Evolutionary conservation across 306 rosid species (phyloP), one percentile per base, ranked within the genome.

Genomic region (Sophora flavescens): DNA sequence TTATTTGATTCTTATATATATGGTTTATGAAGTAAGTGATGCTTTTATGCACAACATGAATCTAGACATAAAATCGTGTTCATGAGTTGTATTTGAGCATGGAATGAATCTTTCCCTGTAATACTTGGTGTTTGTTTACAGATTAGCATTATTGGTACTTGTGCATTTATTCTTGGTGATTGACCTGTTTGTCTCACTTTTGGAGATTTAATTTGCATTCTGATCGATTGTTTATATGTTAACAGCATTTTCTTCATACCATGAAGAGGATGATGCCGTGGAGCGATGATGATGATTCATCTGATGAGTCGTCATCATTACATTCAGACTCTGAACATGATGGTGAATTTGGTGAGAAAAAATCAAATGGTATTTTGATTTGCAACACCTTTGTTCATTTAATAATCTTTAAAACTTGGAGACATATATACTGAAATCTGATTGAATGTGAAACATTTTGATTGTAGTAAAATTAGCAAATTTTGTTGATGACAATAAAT

Each of bases 191-290:
- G 60, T 68, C 42, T 80, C 58, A 38, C 11, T 67, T 67, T 50
- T 74, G 17, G 14, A 33, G 65, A 13, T 50, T 52, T 52, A 11
- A 28, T 52, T 28, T 50, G 30, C 28, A n/a, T 35, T 70, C 48
- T 58, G 17, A 76, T 75, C 30, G 32, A 15, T 45, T 57, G 26
- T 61, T 74, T 60, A 1, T 38, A 6, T 75, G 51, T 15, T 74
- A 30, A 36, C 74, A 80, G 86, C 73, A n/a, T 45, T 75, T 50
- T 50, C 2, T 68, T 14, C 26, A n/a, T 41, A 74, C 70, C 11
- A 95, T 95, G 98, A 92, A 95, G 89, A 90, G 97, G 81, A 54
- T 89, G 57, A 81, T 87, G 82, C 90, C 92, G 17, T 92, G 97
- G 97, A 89, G 84, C 74, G 93, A 86, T 63, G 88, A 84, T 15